Evolutionary conservation across 1,139 yeast genomes (phyloP), one percentile per base, ranked within the genome.

Genomic region (Geotrichum macrosporum): DNA sequence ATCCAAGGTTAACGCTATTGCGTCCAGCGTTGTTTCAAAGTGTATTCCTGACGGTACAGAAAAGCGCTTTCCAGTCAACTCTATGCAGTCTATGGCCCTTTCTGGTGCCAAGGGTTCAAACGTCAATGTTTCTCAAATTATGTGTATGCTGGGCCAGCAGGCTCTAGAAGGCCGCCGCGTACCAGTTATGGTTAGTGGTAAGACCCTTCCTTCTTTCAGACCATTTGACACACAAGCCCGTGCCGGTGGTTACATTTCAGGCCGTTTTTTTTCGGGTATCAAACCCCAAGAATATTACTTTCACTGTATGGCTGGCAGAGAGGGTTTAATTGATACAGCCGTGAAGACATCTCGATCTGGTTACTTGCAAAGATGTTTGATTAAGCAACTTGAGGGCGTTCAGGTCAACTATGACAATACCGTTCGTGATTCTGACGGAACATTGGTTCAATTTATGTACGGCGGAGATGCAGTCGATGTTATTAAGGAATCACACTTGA

Each of bases 221-320:
- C 94, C 98, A 5, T 89, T 81, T 63, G 99, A 94, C 64, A 92
- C 98, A 22, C 92, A 87, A 66, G 96, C 97, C 5, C 78, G 94
- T 66, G 97, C 99, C 29, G 98, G 99, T 75, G 99, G 99, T 49
- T 94, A 88, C 65, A 87, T 94, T 64, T 86, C 92, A 65, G 94
- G 95, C 55, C 84, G 99, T 62, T 94, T 94, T 80, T 92, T 88
- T 68, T 87, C 97, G 33, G 98, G 98, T 68, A 85, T 94, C 57
- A 81, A 87, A 66, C 98, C 98, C n/a, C 99, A 94, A 71, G 99
- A 94, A 67, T 94, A 94, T 69, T 94, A 89, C 65, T 94, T 94
- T 92, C 99, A 94, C 73, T 92, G 98, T 76, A 94, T 94, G 99
- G 99, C 99, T 50, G 99, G 99, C 68, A 84, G 99, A 75, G 99